Conservation (phyloP, 176 grass and related monocot genomes). For the Urochloa ruziziensis region DNA sequence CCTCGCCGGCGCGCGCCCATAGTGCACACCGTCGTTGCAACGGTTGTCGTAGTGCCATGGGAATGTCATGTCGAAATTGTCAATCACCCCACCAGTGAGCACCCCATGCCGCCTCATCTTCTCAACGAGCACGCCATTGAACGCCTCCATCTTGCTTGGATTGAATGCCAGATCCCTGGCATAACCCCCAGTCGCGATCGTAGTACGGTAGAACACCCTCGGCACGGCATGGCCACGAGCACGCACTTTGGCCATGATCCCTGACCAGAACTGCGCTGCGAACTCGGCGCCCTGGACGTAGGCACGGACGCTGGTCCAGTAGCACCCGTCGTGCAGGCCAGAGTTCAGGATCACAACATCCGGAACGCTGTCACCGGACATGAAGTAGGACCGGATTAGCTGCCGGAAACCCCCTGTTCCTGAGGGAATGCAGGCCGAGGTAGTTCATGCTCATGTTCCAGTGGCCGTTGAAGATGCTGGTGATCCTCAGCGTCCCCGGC, state of each 20-base stretch:
- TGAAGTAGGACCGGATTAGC: conserved; percentile 60
- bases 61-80: conserved; percentile 97
- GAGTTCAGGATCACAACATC: conserved; percentile 84
- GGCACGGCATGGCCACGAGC: conserved; percentile 31
- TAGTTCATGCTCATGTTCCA: conserved; percentile 94
- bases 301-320: conserved; percentile 66
- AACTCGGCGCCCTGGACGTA: conserved; percentile 56
- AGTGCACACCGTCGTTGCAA: conserved; percentile 93
- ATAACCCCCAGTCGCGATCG: conserved; percentile 75
- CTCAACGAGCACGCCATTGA: conserved; percentile 76
- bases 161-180: conserved; percentile 91
- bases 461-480: conserved; percentile 90
- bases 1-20: conserved; percentile 73
- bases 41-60: conserved; percentile 98
- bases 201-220: conserved; percentile 88
- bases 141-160: conserved; percentile 95
- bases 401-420: conserved; percentile 53
- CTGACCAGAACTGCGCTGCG: conserved; percentile 73
- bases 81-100: conserved; percentile 76
- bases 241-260: conserved; percentile 43
- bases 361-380: conserved; percentile 47
- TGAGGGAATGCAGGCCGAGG: conserved; percentile 78
- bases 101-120: conserved; percentile 59
- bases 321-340: conserved; percentile 84
- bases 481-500: conserved; percentile 67